These are phyloP conservation scores for Scedosporium aurantiacum DNA, from an alignment of 2,329 filamentous ascomycete genomes.

Conservation along the genomic window DNA sequence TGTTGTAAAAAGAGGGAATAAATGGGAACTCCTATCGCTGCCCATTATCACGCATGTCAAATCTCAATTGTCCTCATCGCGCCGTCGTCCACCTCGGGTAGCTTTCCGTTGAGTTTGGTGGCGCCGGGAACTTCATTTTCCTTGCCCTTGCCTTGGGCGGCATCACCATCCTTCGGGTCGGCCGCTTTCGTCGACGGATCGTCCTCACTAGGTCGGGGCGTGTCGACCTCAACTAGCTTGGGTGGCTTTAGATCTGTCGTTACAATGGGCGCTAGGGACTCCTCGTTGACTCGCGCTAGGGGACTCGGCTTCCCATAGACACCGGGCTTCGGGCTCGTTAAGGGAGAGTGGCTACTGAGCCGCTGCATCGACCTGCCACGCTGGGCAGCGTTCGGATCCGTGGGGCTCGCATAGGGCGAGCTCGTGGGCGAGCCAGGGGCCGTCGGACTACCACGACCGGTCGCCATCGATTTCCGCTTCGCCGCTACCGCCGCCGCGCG, in stretches of 20 bases:
- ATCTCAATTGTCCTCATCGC: conserved; percentile 54
- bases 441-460: conserved; percentile 17
- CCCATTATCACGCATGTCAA: conserved; percentile 19
- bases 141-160: conserved; percentile 26
- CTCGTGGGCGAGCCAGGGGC: conserved; percentile 29
- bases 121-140: conserved; percentile 18
- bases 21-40: not conserved
- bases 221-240: conserved; percentile 46
- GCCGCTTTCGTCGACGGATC: conserved; percentile 22
- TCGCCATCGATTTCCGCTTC: conserved; percentile 42
- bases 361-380: conserved; percentile 64
- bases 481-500: conserved; percentile 22
- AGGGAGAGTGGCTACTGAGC: conserved; percentile 51
- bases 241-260: conserved; percentile 29
- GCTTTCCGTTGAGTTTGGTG: conserved; percentile 31
- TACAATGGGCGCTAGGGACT: conserved; percentile 33
- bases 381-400: conserved; percentile 45
- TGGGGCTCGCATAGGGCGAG: conserved; percentile 56
- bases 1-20: not conserved
- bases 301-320: conserved; percentile 59
- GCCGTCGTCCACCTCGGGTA: conserved; percentile 32
- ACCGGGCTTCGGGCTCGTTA: conserved; percentile 53
- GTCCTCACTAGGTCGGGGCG: conserved; percentile 34
- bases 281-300: conserved; percentile 64
- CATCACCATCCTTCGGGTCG: conserved; percentile 21